These are phyloP conservation scores for Mycena olivaceomarginata DNA, from an alignment of 768 basidiomycete species.

Conservation along the genomic window DNA sequence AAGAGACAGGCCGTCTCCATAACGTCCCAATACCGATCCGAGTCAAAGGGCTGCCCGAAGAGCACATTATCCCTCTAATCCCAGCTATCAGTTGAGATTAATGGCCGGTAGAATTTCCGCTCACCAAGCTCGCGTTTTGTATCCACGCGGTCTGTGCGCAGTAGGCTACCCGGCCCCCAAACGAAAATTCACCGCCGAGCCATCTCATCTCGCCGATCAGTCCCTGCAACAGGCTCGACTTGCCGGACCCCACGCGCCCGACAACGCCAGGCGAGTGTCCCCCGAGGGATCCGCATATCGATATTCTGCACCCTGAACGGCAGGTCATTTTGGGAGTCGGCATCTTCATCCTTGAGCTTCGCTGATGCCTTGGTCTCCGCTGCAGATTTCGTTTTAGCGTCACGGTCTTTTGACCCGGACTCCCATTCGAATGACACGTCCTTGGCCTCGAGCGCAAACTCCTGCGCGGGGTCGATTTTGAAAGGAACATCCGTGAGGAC, in stretches of 20 bases:
- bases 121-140: slow-evolving; percentile 78
- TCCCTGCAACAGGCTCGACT: slow-evolving; percentile 77
- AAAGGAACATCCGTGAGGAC: slow-evolving; percentile 63
- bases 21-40: slow-evolving; percentile 79
- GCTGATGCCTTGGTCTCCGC: slow-evolving; percentile 32
- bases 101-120: slow-evolving; percentile 38
- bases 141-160: slow-evolving; percentile 88
- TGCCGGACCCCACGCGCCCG: slow-evolving; percentile 82
- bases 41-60: slow-evolving; percentile 80
- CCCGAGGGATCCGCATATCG: slow-evolving; percentile 72
- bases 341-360: slow-evolving; percentile 41
- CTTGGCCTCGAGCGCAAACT: slow-evolving; percentile 69
- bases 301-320: slow-evolving; percentile 74
- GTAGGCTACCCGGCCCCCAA: slow-evolving; percentile 81
- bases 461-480: slow-evolving; percentile 64
- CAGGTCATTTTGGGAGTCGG: slow-evolving; percentile 38
- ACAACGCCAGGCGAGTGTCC: slow-evolving; percentile 78
- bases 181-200: slow-evolving; percentile 68
- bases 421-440: slow-evolving; percentile 83
- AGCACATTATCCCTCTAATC: slow-evolving; percentile 77
- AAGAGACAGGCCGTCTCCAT: slow-evolving; percentile 76
- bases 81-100: background rate
- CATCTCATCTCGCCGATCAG: slow-evolving; percentile 84
- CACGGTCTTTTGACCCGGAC: slow-evolving; percentile 31
- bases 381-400: slow-evolving; percentile 8